Conservation (phyloP, 495 filamentous ascomycete species). For the Xylaria grammica region DNA sequence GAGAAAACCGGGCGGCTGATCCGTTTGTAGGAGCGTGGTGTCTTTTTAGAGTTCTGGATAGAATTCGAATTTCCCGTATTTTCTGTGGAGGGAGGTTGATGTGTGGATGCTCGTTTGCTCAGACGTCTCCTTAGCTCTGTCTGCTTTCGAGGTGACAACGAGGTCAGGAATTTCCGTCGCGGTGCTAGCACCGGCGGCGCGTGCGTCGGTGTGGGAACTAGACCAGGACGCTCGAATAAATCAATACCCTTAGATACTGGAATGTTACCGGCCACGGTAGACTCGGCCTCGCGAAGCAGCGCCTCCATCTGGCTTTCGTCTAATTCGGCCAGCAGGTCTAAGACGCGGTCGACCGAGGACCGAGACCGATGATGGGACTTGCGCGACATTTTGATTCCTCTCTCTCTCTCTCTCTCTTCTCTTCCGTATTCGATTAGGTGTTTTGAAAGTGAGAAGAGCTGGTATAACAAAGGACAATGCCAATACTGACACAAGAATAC, state of each 20-base stretch:
- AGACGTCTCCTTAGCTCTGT: slow-evolving; percentile 40
- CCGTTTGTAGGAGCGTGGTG: slow-evolving; percentile 40
- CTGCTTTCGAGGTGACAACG: slow-evolving; percentile 41
- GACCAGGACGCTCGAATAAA: slow-evolving; percentile 33
- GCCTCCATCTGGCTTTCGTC: slow-evolving; percentile 40
- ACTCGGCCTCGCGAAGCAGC: slow-evolving; percentile 45
- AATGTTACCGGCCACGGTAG: slow-evolving; percentile 45
- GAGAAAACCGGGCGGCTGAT: slow-evolving; percentile 43
- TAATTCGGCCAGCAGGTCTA: slow-evolving; percentile 45
- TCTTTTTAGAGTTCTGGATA: slow-evolving; percentile 27
- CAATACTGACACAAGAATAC: not conserved
- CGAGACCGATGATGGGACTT: slow-evolving; percentile 39
- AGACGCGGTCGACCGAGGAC: slow-evolving; percentile 47
- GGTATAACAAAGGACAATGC: not conserved
- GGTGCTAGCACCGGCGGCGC: not conserved
- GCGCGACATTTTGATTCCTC: slow-evolving; percentile 34
- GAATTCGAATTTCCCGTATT: slow-evolving; percentile 10
- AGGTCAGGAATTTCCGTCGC: slow-evolving; percentile 30
- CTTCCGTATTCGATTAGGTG: slow-evolving; percentile 4
- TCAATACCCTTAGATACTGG: slow-evolving; percentile 43
- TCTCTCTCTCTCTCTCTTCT: no score
- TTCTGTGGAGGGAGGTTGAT: slow-evolving; percentile 15
- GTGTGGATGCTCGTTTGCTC: slow-evolving; percentile 40
- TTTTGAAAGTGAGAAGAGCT: not conserved
- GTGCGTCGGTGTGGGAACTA: slow-evolving; percentile 13